phyloP scores from a whole-genome alignment of 2,329 filamentous ascomycete genomes.

The Sporothrix pallida region DNA sequence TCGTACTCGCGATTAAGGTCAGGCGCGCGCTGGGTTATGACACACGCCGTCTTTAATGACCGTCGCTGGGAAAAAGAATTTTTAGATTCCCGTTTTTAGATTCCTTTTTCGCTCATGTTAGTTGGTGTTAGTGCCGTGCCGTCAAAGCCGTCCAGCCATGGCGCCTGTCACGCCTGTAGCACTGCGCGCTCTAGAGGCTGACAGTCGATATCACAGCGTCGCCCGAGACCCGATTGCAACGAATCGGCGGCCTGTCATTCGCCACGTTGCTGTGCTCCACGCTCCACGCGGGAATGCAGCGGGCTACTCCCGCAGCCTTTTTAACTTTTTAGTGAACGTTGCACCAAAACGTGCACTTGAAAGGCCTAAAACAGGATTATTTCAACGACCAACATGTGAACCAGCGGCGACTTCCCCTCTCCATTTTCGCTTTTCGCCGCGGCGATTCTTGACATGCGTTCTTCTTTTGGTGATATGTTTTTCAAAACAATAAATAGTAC shows the following conservation, averaged over 20 bases:
- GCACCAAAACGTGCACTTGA: background rate
- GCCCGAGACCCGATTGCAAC: conserved; percentile 1
- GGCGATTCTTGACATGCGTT: background rate
- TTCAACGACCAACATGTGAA: background rate
- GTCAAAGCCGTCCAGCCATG: no score
- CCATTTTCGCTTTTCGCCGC: conserved; percentile 24
- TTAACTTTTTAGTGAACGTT: background rate
- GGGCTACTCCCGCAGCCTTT: background rate
- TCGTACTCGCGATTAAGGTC: background rate
- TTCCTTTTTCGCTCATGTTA: background rate
- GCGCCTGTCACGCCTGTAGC: background rate
- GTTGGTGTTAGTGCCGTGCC: background rate
- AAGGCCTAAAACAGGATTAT: background rate
- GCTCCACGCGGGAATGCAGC: conserved; percentile 1
- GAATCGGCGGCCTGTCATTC: conserved; percentile 35
- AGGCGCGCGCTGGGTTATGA: background rate
- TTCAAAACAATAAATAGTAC: background rate
- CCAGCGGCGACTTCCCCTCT: background rate
- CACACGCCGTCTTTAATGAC: background rate
- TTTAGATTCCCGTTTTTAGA: conserved; percentile 1
- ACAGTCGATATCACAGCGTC: background rate
- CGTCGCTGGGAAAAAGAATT: conserved; percentile 3
- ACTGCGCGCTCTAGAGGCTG: background rate
- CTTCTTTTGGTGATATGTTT: background rate
- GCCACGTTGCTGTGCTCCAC: conserved; percentile 30